Evolutionary conservation across 768 basidiomycete genomes (phyloP).

Genomic region (Tulasnella sp.): DNA sequence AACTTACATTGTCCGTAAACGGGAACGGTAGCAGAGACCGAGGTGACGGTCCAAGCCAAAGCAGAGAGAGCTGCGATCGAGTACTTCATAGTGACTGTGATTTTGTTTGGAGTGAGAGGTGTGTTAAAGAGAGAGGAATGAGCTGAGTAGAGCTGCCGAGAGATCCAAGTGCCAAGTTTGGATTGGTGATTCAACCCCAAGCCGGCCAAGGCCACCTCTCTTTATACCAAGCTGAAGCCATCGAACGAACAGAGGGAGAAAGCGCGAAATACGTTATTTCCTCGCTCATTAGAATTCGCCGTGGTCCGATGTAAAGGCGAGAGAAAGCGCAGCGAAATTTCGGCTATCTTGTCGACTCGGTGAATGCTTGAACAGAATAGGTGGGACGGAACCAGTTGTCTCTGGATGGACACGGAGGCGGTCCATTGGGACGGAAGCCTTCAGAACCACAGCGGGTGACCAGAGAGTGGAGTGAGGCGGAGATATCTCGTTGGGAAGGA

Average conservation of each 20-base stretch:
- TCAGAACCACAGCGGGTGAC: no score
- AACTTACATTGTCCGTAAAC: slow-evolving; percentile 45
- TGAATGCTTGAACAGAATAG: background rate
- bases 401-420: no score
- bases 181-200: background rate
- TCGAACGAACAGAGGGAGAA: no score
- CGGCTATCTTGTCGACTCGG: background rate
- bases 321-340: background rate
- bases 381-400: no score
- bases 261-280: background rate
- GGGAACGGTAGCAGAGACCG: slow-evolving; percentile 29
- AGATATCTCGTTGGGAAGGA: background rate
- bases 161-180: background rate
- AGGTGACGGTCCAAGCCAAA: slow-evolving; percentile 1
- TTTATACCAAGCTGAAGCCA: background rate
- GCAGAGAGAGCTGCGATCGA: background rate
- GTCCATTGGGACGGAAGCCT: no score
- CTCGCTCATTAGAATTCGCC: background rate
- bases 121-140: background rate
- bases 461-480: no score
- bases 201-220: background rate
- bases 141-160: background rate
- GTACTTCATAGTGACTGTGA: background rate
- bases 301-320: background rate
- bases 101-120: background rate